Conservation (phyloP, 805 yeast species). For the Candida ovalis region DNA sequence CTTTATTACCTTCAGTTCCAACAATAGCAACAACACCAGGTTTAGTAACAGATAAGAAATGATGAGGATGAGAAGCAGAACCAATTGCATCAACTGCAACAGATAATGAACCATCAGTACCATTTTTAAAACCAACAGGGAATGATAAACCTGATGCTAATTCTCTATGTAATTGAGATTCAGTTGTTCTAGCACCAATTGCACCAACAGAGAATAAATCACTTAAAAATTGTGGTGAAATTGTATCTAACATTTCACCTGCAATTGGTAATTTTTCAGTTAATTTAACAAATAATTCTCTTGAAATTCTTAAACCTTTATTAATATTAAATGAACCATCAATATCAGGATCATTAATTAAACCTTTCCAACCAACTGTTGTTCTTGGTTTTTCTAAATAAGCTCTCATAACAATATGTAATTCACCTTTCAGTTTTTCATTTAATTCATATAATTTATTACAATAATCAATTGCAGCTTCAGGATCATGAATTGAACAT, state of each 20-base stretch:
- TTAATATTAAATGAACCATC: constrained; percentile 90
- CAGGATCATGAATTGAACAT: constrained; percentile 93
- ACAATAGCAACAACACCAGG: constrained; percentile 96
- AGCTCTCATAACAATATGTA: constrained; percentile 92
- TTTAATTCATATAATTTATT: constrained; percentile 54
- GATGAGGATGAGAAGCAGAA: constrained; percentile 90
- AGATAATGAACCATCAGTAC: constrained; percentile 91
- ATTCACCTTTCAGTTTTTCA: constrained; percentile 64
- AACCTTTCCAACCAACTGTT: constrained; percentile 98
- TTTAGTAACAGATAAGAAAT: constrained; percentile 95
- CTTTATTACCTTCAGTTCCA: constrained; percentile 91
- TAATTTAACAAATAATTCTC: constrained; percentile 80
- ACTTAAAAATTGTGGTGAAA: constrained; percentile 91
- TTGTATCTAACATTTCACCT: constrained; percentile 96
- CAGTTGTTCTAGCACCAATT: constrained; percentile 98
- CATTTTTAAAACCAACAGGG: constrained; percentile 98
- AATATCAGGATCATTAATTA: constrained; percentile 95
- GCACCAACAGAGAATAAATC: constrained; percentile 94
- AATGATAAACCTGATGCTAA: constrained; percentile 96
- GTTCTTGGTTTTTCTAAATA: constrained; percentile 98
- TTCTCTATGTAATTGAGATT: constrained; percentile 96
- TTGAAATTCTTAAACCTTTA: constrained; percentile 86
- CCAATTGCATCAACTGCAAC: constrained; percentile 93
- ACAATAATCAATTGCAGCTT: constrained; percentile 88
- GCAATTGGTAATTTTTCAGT: constrained; percentile 90